Evolutionary conservation across 257 asterid genomes (phyloP).

Genomic region (Salvia miltiorrhiza): DNA sequence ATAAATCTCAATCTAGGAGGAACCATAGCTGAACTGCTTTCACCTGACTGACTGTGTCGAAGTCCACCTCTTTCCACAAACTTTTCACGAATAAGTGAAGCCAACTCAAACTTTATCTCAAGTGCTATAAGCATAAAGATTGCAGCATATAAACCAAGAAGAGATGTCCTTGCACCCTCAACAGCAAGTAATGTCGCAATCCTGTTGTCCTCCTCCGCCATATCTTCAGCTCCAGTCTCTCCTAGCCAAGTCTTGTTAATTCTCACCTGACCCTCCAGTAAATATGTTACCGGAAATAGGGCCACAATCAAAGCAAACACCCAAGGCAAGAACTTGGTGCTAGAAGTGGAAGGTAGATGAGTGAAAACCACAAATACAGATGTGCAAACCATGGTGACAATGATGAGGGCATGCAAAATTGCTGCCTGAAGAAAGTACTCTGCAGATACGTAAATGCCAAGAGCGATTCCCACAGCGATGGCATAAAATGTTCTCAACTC

Average conservation of each 20-base stretch:
- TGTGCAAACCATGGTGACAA: conserved; percentile 90
- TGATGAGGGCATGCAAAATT: conserved; percentile 74
- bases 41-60: conserved; percentile 71
- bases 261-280: conserved; percentile 93
- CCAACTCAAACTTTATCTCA: conserved; percentile 96
- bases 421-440: conserved; percentile 93
- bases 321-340: conserved; percentile 96
- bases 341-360: conserved; percentile 91
- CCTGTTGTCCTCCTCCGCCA: conserved; percentile 71
- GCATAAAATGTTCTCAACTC: conserved; percentile 81
- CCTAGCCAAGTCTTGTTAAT: conserved; percentile 55
- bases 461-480: conserved; percentile 76
- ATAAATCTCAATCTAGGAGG: conserved; percentile 90
- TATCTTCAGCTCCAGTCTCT: conserved; percentile 45
- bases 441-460: conserved; percentile 87
- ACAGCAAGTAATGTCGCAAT: conserved; percentile 77
- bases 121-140: conserved; percentile 93
- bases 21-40: conserved; percentile 55
- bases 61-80: conserved; percentile 60
- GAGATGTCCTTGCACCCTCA: conserved; percentile 96
- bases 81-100: conserved; percentile 80
- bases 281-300: conserved; percentile 93
- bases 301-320: conserved; percentile 94
- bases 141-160: conserved; percentile 92
- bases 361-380: conserved; percentile 90